Base-by-base conservation (phyloP, 495 filamentous ascomycete genomes). In the Venustampulla echinocandica region DNA sequence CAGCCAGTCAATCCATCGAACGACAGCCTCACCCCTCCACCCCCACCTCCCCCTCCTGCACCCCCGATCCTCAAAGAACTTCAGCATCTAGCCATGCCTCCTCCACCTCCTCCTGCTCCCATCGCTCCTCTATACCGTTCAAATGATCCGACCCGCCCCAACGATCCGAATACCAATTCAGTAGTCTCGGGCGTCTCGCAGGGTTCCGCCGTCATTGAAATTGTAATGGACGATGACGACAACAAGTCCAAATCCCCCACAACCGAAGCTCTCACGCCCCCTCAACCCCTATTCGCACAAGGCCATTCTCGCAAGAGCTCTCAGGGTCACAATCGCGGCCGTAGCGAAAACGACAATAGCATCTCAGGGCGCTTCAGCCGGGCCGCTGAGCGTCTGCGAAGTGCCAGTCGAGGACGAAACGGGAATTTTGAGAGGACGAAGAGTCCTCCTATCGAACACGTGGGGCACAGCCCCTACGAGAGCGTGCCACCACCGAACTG, bases 1-100 rank as follows among this genome's bases (percentile, higher is more conserved):
- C 59, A 61, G 15, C 42, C 41, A 3, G 17, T 47, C 28, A 55
- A 50, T 39, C 39, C 46, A 60, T 11, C 67, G 57, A 21, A 65
- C 27, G 64, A 71, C 34, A 67, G 69, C 47, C 65, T 69, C 30
- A 64, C 66, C 20, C 70, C 71, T 0, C 71, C 73, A 7, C 71
- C 71, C 4, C 71, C 73, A 1, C 70, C 69, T 0, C 71, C 69
- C 1, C 65, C 65, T 6, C 64, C 64, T 24, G 42, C 54, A 54
- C 80, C 83, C 10, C 79, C 80, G 10, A 74, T 94, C 23, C 69
- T 95, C 30, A 80, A 81, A 41, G 84, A 95, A 53, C 76, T 94
- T n/a, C 84, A 88, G 58, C 88, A 95, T 64, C 74, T 95, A 7
- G 79, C 80, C 21, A 69, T 57, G 13, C 78, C 78, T 3, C 78